Evolutionary conservation across 2,329 filamentous ascomycete species (phyloP).

Genomic region (Sporothrix sp.): DNA sequence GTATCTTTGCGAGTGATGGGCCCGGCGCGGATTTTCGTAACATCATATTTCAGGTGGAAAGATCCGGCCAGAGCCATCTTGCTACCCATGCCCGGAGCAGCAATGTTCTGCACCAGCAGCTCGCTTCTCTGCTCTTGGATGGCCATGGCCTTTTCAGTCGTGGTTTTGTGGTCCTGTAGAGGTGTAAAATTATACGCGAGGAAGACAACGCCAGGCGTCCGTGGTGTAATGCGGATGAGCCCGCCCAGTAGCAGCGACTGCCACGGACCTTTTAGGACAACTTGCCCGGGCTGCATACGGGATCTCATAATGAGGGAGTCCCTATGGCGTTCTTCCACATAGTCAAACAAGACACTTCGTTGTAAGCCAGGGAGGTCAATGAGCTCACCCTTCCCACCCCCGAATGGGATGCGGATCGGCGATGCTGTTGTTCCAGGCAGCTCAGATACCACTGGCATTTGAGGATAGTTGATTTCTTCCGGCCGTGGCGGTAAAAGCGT

Average conservation of each 20-base stretch:
- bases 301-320: constrained; percentile 67
- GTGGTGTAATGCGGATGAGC: constrained; percentile 76
- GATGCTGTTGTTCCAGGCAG: constrained; percentile 91
- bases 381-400: constrained; percentile 75
- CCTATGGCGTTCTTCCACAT: constrained; percentile 58
- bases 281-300: constrained; percentile 63
- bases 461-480: constrained; percentile 63
- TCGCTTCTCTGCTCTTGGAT: constrained; percentile 57
- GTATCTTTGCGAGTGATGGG: constrained; percentile 57
- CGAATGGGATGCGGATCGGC: constrained; percentile 86
- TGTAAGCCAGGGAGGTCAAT: constrained; percentile 85
- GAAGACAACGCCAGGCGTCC: constrained; percentile 53
- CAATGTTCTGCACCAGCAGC: constrained; percentile 53
- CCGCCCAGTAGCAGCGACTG: constrained; percentile 79
- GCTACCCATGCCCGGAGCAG: constrained; percentile 45
- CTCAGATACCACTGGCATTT: constrained; percentile 77
- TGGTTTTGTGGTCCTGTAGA: constrained; percentile 64
- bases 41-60: constrained; percentile 69
- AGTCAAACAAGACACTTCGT: constrained; percentile 60
- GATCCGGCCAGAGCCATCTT: constrained; percentile 61
- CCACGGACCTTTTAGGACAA: constrained; percentile 55
- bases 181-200: constrained; percentile 83
- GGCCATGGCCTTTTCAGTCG: constrained; percentile 66
- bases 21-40: constrained; percentile 69
- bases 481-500: constrained; percentile 68